These are phyloP conservation scores for Neurospora pannonica DNA, from an alignment of 495 filamentous ascomycete genomes.

Conservation along the genomic window DNA sequence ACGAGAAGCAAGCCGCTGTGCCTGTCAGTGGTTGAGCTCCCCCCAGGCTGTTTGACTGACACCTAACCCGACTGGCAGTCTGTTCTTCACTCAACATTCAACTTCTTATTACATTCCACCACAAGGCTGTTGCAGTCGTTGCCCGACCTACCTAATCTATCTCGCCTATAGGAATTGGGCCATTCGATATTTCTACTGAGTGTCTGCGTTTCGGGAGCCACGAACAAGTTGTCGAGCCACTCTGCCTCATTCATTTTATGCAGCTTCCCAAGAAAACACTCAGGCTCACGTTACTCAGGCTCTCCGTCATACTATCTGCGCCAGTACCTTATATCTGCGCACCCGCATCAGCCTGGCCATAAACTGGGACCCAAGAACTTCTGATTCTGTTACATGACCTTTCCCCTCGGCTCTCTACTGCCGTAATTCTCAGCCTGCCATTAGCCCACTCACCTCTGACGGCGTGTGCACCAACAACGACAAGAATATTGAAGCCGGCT, in stretches of 20 bases:
- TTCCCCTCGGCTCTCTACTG: not conserved
- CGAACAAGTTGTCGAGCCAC: not conserved
- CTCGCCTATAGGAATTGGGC: not conserved
- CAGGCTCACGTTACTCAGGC: not conserved
- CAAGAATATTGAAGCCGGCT: not conserved
- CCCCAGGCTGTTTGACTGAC: not conserved
- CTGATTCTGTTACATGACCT: not conserved
- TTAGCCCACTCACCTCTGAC: not conserved
- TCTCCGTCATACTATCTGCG: not conserved
- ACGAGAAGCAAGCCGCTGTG: not conserved
- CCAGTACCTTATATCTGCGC: not conserved
- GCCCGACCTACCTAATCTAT: not conserved
- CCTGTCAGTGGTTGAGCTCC: not conserved
- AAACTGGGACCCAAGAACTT: not conserved
- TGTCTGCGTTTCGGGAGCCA: not conserved
- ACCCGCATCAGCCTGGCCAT: not conserved
- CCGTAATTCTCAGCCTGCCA: not conserved
- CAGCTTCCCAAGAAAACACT: not conserved
- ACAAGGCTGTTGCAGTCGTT: not conserved
- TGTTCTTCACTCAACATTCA: not conserved
- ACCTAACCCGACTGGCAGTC: not conserved
- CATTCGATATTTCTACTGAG: not conserved
- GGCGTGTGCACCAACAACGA: not conserved
- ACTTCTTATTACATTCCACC: not conserved
- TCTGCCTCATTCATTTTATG: not conserved